These are phyloP conservation scores for Globisporangium recalcitrans DNA, from an alignment of 352 stramenopile genomes.

Conservation along the genomic window DNA sequence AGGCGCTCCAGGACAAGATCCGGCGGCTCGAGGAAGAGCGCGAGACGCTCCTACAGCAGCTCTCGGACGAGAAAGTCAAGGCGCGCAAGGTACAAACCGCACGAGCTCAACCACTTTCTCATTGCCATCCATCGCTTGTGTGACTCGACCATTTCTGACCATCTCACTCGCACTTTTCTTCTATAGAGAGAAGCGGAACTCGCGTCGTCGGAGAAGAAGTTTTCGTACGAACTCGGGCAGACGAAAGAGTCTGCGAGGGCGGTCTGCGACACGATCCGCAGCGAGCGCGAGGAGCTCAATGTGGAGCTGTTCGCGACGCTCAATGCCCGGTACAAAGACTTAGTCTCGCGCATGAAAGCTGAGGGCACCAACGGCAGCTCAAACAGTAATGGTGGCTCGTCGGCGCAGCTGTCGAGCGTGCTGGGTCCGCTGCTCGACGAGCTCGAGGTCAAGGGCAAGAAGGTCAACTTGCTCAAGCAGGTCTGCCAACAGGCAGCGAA, in stretches of 20 bases:
- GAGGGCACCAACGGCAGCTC: conserved; percentile 12
- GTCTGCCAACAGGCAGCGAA: conserved; percentile 47
- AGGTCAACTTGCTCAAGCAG: conserved; percentile 64
- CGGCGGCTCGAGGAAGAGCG: conserved; percentile 59
- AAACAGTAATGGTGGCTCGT: not conserved
- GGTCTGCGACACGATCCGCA: conserved; percentile 54
- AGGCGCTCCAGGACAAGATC: conserved; percentile 80
- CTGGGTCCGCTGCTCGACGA: conserved; percentile 51
- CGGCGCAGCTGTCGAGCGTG: conserved; percentile 34
- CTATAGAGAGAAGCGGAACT: conserved; percentile 41
- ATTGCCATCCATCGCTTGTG: not conserved
- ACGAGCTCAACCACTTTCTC: not conserved
- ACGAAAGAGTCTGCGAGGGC: conserved; percentile 61
- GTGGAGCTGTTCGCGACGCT: conserved; percentile 50
- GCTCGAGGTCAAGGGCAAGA: conserved; percentile 57
- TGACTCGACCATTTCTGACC: not conserved
- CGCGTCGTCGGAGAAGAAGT: conserved; percentile 53
- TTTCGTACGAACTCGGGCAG: conserved; percentile 58
- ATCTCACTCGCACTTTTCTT: not conserved
- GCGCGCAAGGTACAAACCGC: conserved; percentile 33
- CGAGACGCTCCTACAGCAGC: conserved; percentile 46
- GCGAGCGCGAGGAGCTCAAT: conserved; percentile 56
- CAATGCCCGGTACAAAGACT: conserved; percentile 36
- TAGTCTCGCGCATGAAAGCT: conserved; percentile 34
- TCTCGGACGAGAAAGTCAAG: conserved; percentile 52